Evolutionary conservation across 1,284 basidiomycete species (phyloP), one percentile per base, ranked within the genome.

Genomic region (Cryptococcus hybrid): DNA sequence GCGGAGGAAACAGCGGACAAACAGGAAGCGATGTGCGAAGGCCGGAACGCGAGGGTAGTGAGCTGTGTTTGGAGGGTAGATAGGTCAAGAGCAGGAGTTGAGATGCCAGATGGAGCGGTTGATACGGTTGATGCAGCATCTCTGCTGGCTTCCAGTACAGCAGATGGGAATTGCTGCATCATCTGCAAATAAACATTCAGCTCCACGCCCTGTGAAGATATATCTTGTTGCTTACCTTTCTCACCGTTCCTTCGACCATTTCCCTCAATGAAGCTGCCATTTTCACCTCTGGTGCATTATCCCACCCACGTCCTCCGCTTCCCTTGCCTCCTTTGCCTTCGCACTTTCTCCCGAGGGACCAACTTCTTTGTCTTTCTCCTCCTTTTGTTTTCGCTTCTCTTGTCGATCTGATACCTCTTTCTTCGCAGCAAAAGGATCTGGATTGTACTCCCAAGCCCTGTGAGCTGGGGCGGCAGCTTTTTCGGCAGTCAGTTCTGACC

Each of bases 371-470:
- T 48, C 15, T 24, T 48, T 24, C 9, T 53, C 66, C 38, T 71
- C 71, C 55, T 72, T 74, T 44, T 75, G 72, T 38, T 67, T 71
- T 56, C 61, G 54, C 64, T 84, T 85, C 42, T 78, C 81, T 69
- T 89, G 88, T 47, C 88, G 80, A 48, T 84, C 82, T 38, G 85
- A 82, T 0, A 90, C 87, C 60, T 82, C 81, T 63, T 85, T 85
- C 59, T 82, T 82, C 7, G 89, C 89, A 38, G 84, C 82, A 70
- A 93, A 94, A 0, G 91, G 92, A 77, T 94, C 90, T 5, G 84
- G 79, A n/a, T 84, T 82, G 72, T 88, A 94, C 83, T 90, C 87
- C 91, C 91, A 94, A 52, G 83, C 84, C 70, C 85, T 82, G 74
- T 92, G 88, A 1, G 85, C 82, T 1, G 86, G 84, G 1, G 82